These are phyloP conservation scores for Leishmania amazonensis DNA, from an alignment of 208 protist species.

Conservation along the genomic window DNA sequence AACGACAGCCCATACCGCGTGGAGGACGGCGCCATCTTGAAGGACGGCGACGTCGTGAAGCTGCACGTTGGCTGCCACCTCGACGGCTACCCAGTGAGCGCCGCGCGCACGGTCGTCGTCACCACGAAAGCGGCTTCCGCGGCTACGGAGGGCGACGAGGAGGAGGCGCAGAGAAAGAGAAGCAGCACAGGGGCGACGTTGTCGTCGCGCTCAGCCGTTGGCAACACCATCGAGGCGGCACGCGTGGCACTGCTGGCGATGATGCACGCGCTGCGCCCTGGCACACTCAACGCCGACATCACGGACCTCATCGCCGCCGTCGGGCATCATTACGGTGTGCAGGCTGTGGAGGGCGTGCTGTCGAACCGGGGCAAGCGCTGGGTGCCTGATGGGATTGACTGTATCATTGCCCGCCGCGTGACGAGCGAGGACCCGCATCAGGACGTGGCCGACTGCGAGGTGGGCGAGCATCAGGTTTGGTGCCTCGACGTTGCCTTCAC, in stretches of 20 bases:
- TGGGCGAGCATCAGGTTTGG: conserved; percentile 83
- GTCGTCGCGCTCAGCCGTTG: conserved; percentile 27
- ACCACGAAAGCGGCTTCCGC: conserved; percentile 5
- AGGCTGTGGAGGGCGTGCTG: conserved; percentile 96
- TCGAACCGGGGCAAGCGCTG: conserved; percentile 97
- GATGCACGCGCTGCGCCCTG: conserved; percentile 74
- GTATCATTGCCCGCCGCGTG: conserved; percentile 92
- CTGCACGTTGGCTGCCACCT: conserved; percentile 97
- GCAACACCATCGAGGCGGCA: conserved; percentile 95
- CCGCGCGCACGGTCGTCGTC: conserved; percentile 94
- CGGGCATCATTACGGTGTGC: conserved; percentile 88
- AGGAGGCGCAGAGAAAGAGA: background rate
- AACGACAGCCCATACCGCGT: conserved; percentile 95
- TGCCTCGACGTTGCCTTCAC: conserved; percentile 90
- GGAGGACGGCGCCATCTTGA: conserved; percentile 69
- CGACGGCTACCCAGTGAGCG: conserved; percentile 96
- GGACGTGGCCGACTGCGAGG: conserved; percentile 89
- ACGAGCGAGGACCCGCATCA: conserved; percentile 77
- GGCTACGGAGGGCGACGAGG: conserved; percentile 5
- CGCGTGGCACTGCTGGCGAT: conserved; percentile 93
- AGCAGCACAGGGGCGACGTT: background rate
- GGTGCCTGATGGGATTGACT: conserved; percentile 97
- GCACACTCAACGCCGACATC: conserved; percentile 88
- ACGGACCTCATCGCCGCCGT: conserved; percentile 94
- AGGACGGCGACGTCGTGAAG: conserved; percentile 96